Evolutionary conservation across 768 basidiomycete species (phyloP).

Genomic region (Dendrothele bispora): DNA sequence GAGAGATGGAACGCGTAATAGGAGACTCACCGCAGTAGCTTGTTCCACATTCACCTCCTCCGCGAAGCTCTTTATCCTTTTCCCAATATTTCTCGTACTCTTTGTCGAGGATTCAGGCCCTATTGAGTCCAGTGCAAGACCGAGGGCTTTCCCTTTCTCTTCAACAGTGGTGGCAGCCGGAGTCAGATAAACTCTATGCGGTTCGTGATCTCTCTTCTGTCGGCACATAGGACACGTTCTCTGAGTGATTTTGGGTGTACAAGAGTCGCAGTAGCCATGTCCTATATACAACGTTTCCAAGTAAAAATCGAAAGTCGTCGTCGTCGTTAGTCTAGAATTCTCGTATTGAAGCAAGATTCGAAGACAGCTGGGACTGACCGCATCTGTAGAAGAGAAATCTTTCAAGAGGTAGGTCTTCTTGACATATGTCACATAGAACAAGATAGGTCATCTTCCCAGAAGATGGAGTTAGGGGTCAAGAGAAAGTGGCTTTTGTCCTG

Average conservation of each 20-base stretch:
- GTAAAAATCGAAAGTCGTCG: no score
- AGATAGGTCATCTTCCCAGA: no score
- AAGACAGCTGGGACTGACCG: not conserved
- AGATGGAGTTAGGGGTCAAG: no score
- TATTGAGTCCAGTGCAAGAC: not conserved
- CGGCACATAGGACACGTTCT: constrained; percentile 2
- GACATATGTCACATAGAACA: constrained; percentile 6
- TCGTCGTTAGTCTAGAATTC: not conserved
- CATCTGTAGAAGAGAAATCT: not conserved
- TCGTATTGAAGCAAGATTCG: not conserved
- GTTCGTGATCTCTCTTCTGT: not conserved
- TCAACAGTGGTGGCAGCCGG: not conserved
- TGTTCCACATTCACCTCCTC: not conserved
- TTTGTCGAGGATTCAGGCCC: not conserved
- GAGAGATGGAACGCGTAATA: no score
- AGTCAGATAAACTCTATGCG: constrained; percentile 1
- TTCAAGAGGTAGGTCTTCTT: not conserved
- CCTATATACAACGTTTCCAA: not conserved
- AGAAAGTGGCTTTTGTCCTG: no score
- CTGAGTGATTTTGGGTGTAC: not conserved
- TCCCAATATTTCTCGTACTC: no score
- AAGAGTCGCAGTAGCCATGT: constrained; percentile 3
- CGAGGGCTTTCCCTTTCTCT: not conserved
- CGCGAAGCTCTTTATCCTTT: not conserved
- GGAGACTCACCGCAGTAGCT: not conserved